These are phyloP conservation scores for Vicia faba DNA, from an alignment of 306 rosid species.

Conservation along the genomic window DNA sequence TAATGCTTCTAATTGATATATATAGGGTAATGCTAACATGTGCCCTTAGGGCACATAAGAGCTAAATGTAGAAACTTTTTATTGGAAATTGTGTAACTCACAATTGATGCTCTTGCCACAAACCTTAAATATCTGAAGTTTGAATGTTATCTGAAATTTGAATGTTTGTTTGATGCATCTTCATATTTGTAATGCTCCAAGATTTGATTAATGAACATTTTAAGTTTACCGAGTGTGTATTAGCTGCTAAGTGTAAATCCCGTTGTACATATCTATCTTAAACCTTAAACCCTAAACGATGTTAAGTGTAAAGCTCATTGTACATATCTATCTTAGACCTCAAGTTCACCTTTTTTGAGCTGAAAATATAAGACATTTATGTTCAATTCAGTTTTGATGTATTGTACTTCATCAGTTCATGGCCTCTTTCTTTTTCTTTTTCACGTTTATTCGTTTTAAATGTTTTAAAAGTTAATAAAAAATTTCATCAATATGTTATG, in stretches of 20 bases:
- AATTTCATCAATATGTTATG: conserved; percentile 11
- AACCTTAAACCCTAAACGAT: not conserved
- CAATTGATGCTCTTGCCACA: not conserved
- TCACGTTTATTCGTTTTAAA: not conserved
- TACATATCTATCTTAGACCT: not conserved
- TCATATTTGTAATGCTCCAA: not conserved
- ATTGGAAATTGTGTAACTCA: not conserved
- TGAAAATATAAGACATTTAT: not conserved
- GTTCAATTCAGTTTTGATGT: not conserved
- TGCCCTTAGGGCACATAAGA: too few relatives aligned
- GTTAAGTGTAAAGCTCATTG: not conserved
- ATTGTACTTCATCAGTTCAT: not conserved
- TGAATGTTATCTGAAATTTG: not conserved
- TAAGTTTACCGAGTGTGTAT: not conserved
- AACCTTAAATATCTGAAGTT: not conserved
- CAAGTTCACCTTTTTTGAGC: not conserved
- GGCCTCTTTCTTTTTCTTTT: not conserved
- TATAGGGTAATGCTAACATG: too few relatives aligned
- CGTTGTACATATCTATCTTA: not conserved
- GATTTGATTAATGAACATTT: conserved; percentile 1
- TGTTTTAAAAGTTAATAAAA: not conserved
- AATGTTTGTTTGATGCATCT: not conserved
- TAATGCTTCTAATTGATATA: too few relatives aligned
- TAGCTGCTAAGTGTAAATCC: not conserved
- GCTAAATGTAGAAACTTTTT: too few relatives aligned